These are phyloP conservation scores for Leccinum fibrillosum DNA, from an alignment of 768 basidiomycete genomes.

Conservation along the genomic window DNA sequence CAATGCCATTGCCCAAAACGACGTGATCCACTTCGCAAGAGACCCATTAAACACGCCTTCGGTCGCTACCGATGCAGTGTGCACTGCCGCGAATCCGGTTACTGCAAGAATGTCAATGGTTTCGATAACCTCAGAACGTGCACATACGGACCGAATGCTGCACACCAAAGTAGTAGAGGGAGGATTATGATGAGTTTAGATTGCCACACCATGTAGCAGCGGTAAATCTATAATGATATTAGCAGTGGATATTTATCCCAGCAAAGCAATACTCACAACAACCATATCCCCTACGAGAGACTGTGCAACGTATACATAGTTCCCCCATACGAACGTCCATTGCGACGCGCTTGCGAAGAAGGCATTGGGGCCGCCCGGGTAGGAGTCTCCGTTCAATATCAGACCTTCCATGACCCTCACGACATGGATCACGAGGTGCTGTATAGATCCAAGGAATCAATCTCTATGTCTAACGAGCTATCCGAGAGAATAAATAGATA, in stretches of 20 bases:
- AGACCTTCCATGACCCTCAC: constrained; percentile 27
- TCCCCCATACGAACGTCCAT: constrained; percentile 30
- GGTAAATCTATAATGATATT: constrained; percentile 20
- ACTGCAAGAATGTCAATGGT: constrained; percentile 2
- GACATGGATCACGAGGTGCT: constrained; percentile 29
- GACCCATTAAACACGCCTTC: constrained; percentile 18
- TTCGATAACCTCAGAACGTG: background rate
- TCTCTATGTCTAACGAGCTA: background rate
- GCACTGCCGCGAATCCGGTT: constrained; percentile 12
- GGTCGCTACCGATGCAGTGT: background rate
- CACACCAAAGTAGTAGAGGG: constrained; percentile 30
- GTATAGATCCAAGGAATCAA: background rate
- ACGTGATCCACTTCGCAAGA: constrained; percentile 33
- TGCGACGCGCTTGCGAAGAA: constrained; percentile 28
- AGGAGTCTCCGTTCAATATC: constrained; percentile 14
- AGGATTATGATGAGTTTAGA: constrained; percentile 25
- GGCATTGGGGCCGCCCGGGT: constrained; percentile 16
- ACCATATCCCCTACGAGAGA: constrained; percentile 31
- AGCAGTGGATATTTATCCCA: background rate
- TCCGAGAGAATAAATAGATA: background rate
- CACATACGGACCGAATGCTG: constrained; percentile 18
- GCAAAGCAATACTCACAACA: constrained; percentile 17
- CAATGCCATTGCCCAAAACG: constrained; percentile 32
- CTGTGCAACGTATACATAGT: constrained; percentile 21
- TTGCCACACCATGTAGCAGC: constrained; percentile 34